Evolutionary conservation across 495 filamentous ascomycete genomes (phyloP).

Genomic region (Aspergillus indologenus): DNA sequence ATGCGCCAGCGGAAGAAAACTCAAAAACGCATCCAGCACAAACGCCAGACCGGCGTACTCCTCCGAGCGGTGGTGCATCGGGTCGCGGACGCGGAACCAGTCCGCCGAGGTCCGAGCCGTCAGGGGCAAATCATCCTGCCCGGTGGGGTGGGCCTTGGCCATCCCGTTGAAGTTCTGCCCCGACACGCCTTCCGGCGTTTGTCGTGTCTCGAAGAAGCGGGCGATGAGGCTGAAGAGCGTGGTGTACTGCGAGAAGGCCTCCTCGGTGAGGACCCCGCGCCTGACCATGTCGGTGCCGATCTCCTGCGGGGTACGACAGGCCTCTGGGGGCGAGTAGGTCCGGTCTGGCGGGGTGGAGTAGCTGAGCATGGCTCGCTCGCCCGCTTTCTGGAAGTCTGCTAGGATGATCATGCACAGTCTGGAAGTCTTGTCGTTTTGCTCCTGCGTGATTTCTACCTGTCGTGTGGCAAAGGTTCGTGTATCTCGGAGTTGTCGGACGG

Average conservation of each 20-base stretch:
- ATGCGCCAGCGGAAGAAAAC: constrained; percentile 8
- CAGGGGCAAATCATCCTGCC: neutral
- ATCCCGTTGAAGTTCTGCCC: constrained; percentile 11
- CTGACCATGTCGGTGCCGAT: neutral
- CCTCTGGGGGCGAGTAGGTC: neutral
- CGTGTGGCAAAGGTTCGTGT: constrained; percentile 11
- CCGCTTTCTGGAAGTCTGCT: constrained; percentile 9
- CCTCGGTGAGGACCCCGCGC: neutral
- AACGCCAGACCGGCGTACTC: constrained; percentile 8
- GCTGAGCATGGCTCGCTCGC: neutral
- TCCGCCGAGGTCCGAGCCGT: constrained; percentile 9
- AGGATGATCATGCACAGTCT: constrained; percentile 9
- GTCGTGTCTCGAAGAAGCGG: constrained; percentile 7
- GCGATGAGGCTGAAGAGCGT: constrained; percentile 5
- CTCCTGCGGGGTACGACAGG: neutral
- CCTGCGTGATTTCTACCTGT: constrained; percentile 6
- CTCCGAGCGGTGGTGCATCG: constrained; percentile 1
- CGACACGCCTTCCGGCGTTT: constrained; percentile 4
- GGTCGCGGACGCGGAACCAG: constrained; percentile 9
- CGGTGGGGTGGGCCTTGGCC: constrained; percentile 2
- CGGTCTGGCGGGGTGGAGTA: constrained; percentile 9
- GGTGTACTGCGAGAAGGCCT: neutral
- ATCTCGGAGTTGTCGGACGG: neutral
- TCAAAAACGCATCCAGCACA: constrained; percentile 7
- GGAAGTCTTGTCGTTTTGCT: neutral